Base-by-base conservation (phyloP, 2,329 filamentous ascomycete species). In the Penicillium janthinellum region DNA sequence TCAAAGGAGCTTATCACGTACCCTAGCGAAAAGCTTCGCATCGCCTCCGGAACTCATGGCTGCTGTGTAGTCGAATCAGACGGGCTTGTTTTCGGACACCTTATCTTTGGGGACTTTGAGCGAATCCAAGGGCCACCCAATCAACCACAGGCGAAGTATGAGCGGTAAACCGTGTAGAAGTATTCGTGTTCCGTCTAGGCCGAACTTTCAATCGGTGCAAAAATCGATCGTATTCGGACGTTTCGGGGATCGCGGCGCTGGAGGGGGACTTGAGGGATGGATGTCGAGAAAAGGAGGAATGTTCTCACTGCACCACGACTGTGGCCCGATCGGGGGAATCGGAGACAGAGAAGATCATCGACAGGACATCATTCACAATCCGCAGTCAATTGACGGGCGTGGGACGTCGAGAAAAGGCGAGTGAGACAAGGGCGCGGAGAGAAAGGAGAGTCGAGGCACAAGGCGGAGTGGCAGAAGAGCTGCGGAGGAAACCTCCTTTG, bases 1-100 rank as follows among this genome's bases (percentile, higher is more conserved):
- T 31, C 12, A 31, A 22, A 6, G 44, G 37, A 53, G 35, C 35
- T 41, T 31, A 41, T 53, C 39, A 87, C 87, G 72, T 89, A 99
- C 95, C 83, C 95, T 88, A 78, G 95, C 94, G 83, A 99, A 99
- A 82, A 99, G 89, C 87, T 97, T 98, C 82, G 95, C 96, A 87
- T 98, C 95, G 80, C 95, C 92, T 81, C 91, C 91, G 64, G 84
- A 81, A 77, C 83, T 86, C 85, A 88, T 88, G 68, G 68, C 80
- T 73, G 65, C 63, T 59, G 57, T 54, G 51, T 65, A 55, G 52
- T 48, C 64, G 58, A 65, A 65, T 63, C 54, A 59, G 54, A 59
- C 57, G 42, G 37, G 37, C 48, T 57, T 44, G 44, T 50, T 51
- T 31, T 51, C 38, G 42, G 58, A 31, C 17, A 58, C 37, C 42